Evolutionary conservation across 1,284 basidiomycete species (phyloP), one percentile per base, ranked within the genome.

Genomic region (Phaffia rhodozyma): DNA sequence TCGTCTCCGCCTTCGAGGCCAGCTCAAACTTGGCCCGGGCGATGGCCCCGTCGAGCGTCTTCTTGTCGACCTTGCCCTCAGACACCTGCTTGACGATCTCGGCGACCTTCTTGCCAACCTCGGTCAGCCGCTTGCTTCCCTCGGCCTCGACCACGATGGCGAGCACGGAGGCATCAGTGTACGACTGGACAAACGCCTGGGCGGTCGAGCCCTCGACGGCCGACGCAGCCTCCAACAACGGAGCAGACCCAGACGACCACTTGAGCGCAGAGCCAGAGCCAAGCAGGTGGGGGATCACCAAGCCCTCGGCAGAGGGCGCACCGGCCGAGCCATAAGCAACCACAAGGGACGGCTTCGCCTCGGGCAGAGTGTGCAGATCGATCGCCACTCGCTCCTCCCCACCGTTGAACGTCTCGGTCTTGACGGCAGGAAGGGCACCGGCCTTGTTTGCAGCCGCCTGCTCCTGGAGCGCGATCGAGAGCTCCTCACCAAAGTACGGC

Each of bases 81-180:
- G 84, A 82, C 27, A 83, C 83, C 49, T 80, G 81, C 61, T 78
- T 72, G 67, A 75, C 71, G 57, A 67, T 73, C 65, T 72, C 71
- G 55, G 75, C 74, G 20, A 73, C 74, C 48, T 72, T 68, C n/a
- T n/a, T n/a, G n/a, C n/a, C n/a, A n/a, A n/a, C n/a, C n/a, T n/a
- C n/a, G n/a, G n/a, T n/a, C 69, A 66, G 54, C 51, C 60, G 21
- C 67, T 68, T 55, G 68, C 65, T 38, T 43, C 63, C 63, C 52
- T 60, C 58, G 11, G 81, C 86, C 72, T 86, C 83, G 56, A 94
- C 78, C 65, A 90, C 77, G 65, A 93, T 76, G 68, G 89, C 89
- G 69, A 93, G 84, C 63, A 97, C 81, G n/a, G 86, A 80, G 2
- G 89, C 90, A 74, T 96, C 92, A 27, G 90, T 89, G 79, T 96